Conservation (phyloP, 2,329 filamentous ascomycete genomes). For the Neospermospora avenae region DNA sequence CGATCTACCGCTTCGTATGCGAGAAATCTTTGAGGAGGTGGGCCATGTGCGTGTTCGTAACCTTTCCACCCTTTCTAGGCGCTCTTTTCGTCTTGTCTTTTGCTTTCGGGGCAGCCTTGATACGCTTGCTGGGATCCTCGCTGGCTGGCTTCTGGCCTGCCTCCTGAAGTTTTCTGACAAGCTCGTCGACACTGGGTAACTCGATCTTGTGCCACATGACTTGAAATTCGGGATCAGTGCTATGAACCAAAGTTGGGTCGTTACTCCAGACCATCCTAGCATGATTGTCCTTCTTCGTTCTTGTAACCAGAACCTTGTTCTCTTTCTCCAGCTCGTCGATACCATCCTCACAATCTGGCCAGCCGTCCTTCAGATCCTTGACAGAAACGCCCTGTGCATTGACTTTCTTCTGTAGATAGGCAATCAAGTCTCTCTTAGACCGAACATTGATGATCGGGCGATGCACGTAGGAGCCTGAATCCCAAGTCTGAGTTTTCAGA, state of each 20-base stretch:
- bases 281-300: slow-evolving; percentile 88
- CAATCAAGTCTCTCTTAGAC: slow-evolving; percentile 71
- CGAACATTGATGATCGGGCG: slow-evolving; percentile 81
- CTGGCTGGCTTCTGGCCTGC: slow-evolving; percentile 38
- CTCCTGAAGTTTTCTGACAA: slow-evolving; percentile 40
- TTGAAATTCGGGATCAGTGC: slow-evolving; percentile 79
- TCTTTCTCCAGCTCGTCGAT: slow-evolving; percentile 75
- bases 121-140: slow-evolving; percentile 37
- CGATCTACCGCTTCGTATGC: slow-evolving; percentile 29
- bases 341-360: slow-evolving; percentile 77
- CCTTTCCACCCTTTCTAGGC: slow-evolving; percentile 34
- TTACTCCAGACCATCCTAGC: slow-evolving; percentile 87
- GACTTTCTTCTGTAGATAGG: slow-evolving; percentile 75
- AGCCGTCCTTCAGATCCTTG: slow-evolving; percentile 93
- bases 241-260: slow-evolving; percentile 71
- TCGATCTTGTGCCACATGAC: slow-evolving; percentile 78
- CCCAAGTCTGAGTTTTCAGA: slow-evolving; percentile 64
- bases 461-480: slow-evolving; percentile 74
- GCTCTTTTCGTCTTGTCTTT: slow-evolving; percentile 39
- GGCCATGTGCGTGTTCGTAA: slow-evolving; percentile 37
- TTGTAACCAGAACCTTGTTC: slow-evolving; percentile 78
- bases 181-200: slow-evolving; percentile 54
- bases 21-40: slow-evolving; percentile 35
- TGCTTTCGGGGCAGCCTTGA: slow-evolving; percentile 34
- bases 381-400: slow-evolving; percentile 79